Evolutionary conservation across 129 eudicot species (phyloP).

Genomic region (Erigeron canadensis): DNA sequence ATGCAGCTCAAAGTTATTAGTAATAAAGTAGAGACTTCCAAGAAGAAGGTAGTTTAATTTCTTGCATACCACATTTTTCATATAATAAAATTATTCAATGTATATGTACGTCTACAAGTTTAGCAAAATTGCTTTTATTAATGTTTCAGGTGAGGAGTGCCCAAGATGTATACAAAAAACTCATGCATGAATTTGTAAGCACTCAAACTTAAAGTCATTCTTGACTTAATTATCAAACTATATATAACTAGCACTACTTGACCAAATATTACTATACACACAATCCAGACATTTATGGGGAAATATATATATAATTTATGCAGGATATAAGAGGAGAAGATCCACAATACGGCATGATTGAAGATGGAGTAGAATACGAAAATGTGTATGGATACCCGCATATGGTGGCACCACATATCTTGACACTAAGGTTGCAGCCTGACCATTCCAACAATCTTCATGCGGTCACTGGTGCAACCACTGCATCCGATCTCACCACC

Average conservation of each 20-base stretch:
- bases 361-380: slow-evolving; percentile 68
- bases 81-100: background rate
- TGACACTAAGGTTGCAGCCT: slow-evolving; percentile 53
- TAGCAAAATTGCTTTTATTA: background rate
- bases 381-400: slow-evolving; percentile 48
- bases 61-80: background rate
- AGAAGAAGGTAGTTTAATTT: slow-evolving; percentile 56
- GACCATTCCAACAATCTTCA: slow-evolving; percentile 49
- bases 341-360: slow-evolving; percentile 77
- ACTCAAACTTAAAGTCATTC: background rate
- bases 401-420: slow-evolving; percentile 38
- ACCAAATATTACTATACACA: background rate
- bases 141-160: slow-evolving; percentile 63
- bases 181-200: slow-evolving; percentile 69
- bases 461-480: slow-evolving; percentile 17
- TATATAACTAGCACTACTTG: background rate
- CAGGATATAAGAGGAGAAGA: slow-evolving; percentile 80
- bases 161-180: slow-evolving; percentile 57
- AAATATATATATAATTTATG: background rate
- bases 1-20: slow-evolving; percentile 54
- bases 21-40: slow-evolving; percentile 51
- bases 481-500: slow-evolving; percentile 67
- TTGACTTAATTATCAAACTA: background rate
- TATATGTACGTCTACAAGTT: background rate
- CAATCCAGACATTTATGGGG: background rate